These are phyloP conservation scores for Macadamia integrifolia DNA, from an alignment of 164 flowering plant genomes.

Conservation along the genomic window DNA sequence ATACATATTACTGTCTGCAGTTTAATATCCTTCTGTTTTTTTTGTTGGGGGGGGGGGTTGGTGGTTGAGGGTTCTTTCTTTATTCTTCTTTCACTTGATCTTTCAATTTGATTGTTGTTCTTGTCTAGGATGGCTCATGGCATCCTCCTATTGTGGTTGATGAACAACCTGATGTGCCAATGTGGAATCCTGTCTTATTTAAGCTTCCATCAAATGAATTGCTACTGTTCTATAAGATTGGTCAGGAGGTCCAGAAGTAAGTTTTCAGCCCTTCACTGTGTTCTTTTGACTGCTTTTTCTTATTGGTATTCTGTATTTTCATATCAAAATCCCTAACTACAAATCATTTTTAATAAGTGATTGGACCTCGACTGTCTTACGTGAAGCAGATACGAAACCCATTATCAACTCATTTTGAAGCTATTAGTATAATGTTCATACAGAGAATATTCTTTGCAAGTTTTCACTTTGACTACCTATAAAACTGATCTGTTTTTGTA, in stretches of 20 bases:
- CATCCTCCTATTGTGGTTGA: conserved; percentile 57
- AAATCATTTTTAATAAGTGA: background rate
- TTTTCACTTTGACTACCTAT: no score
- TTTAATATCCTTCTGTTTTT: background rate
- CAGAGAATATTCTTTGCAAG: background rate
- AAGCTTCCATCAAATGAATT: conserved; percentile 19
- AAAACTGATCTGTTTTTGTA: background rate
- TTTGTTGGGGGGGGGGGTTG: background rate
- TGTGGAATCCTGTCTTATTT: conserved; percentile 95
- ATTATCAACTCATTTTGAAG: background rate
- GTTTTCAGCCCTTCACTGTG: background rate
- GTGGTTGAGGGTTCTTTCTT: no score
- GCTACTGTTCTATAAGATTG: background rate
- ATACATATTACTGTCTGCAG: background rate
- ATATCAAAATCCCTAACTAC: background rate
- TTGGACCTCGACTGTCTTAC: background rate
- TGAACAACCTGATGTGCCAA: conserved; percentile 63
- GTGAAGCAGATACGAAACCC: background rate
- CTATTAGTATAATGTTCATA: background rate
- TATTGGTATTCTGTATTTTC: background rate
- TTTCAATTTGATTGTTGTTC: background rate
- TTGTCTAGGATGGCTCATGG: conserved; percentile 77
- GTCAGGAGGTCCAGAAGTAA: background rate
- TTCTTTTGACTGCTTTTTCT: background rate
- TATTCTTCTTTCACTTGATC: background rate